These are phyloP conservation scores for Botryotinia calthae DNA, from an alignment of 2,329 filamentous ascomycete species.

Conservation along the genomic window DNA sequence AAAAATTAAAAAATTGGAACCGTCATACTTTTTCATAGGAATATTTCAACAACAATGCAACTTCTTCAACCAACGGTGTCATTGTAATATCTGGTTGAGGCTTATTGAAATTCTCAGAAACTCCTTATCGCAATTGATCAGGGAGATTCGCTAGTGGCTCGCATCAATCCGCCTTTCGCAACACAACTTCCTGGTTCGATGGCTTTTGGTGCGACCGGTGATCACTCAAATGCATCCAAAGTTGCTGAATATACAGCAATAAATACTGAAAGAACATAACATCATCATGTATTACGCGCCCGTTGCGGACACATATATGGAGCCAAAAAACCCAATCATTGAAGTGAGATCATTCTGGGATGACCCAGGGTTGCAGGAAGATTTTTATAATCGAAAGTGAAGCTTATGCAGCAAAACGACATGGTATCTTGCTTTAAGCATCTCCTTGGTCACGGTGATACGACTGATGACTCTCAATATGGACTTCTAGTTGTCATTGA, in stretches of 20 bases:
- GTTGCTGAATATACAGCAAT: constrained; percentile 42
- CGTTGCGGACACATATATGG: constrained; percentile 46
- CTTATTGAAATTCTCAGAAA: constrained; percentile 42
- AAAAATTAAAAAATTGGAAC: constrained; percentile 43
- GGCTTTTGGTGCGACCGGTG: constrained; percentile 44
- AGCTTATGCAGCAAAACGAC: constrained; percentile 41
- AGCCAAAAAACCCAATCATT: constrained; percentile 45
- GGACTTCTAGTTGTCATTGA: constrained; percentile 44
- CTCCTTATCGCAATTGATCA: constrained; percentile 47
- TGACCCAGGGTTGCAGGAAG: constrained; percentile 39
- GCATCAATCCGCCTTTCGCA: constrained; percentile 43
- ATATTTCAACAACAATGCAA: constrained; percentile 42
- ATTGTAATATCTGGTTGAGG: constrained; percentile 43
- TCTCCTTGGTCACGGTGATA: constrained; percentile 47
- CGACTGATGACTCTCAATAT: constrained; percentile 45
- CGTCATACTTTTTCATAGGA: constrained; percentile 44
- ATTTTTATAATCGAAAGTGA: constrained; percentile 42
- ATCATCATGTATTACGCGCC: constrained; percentile 49
- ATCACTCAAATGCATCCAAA: constrained; percentile 38
- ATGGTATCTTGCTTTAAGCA: constrained; percentile 46
- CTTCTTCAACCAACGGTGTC: constrained; percentile 40
- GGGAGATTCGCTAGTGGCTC: constrained; percentile 46
- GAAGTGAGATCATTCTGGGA: constrained; percentile 45
- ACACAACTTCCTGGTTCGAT: constrained; percentile 45
- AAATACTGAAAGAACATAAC: constrained; percentile 41